Percentiles rank a stretch among this genome's conserved stretches.
Conservation (phyloP, 2,329 filamentous ascomycete genomes). For the Kalmusia sp. region DNA sequence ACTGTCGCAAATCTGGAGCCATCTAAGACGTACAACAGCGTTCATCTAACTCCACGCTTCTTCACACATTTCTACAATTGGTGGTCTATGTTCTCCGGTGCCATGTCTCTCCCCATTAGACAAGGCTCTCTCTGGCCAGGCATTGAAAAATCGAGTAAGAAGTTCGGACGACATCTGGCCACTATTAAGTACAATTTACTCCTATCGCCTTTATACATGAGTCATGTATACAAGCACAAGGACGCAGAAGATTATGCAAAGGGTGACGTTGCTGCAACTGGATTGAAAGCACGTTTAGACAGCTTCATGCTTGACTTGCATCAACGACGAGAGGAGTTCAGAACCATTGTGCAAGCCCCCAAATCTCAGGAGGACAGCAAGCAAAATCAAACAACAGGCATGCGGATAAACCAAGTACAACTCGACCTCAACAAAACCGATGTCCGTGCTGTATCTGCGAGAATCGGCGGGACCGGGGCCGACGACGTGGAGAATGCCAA, state of each 20-base stretch:
- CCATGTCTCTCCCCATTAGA: constrained; percentile 91
- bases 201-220: constrained; percentile 89
- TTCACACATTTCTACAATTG: constrained; percentile 98
- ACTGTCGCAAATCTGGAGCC: constrained; percentile 74
- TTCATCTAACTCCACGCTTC: constrained; percentile 92
- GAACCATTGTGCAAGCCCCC: constrained; percentile 76
- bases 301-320: constrained; percentile 98
- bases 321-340: constrained; percentile 90
- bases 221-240: constrained; percentile 98
- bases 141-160: constrained; percentile 95
- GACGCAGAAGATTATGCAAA: constrained; percentile 86
- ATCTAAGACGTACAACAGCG: constrained; percentile 92
- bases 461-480: constrained; percentile 78
- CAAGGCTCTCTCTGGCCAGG: constrained; percentile 92
- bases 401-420: constrained; percentile 95
- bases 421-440: constrained; percentile 91
- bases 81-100: constrained; percentile 96
- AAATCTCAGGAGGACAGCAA: constrained; percentile 64
- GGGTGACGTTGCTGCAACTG: constrained; percentile 84
- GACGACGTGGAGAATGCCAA: constrained; percentile 74
- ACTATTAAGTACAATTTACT: constrained; percentile 98
- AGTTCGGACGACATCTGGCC: constrained; percentile 95
- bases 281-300: constrained; percentile 94
- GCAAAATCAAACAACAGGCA: constrained; percentile 83
- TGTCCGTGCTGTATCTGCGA: constrained; percentile 90